Percentiles rank a stretch among this genome's conserved stretches.
Evolutionary conservation across 177 flowering plant genomes (phyloP).

Genomic region (Tripterygium wilfordii): DNA sequence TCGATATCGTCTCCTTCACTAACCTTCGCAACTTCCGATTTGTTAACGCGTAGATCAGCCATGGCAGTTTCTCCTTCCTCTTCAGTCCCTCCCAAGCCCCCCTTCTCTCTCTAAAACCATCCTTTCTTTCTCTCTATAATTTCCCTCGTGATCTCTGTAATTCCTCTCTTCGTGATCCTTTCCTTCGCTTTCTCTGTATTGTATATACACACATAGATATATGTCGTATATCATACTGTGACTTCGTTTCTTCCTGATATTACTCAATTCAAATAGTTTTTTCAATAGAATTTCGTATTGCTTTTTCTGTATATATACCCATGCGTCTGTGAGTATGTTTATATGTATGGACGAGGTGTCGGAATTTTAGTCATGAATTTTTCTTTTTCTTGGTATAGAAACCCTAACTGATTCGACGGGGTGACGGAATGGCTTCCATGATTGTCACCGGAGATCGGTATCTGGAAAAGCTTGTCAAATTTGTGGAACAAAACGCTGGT

Average conservation of each 20-base stretch:
- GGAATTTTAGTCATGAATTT: background rate
- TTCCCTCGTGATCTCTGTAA: background rate
- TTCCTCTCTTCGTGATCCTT: background rate
- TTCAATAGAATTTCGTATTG: too few relatives aligned
- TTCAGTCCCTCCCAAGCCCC: slow-evolving; percentile 18
- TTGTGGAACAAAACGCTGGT: slow-evolving; percentile 66
- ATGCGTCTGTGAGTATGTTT: too few relatives aligned
- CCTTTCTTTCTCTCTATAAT: background rate
- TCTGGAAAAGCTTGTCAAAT: slow-evolving; percentile 62
- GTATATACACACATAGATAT: too few relatives aligned
- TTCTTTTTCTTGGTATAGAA: background rate
- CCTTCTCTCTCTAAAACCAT: slow-evolving; percentile 11
- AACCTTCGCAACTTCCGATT: background rate
- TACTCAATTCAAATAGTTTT: too few relatives aligned
- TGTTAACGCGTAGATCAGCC: background rate
- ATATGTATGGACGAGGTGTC: background rate
- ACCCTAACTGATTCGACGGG: slow-evolving; percentile 6
- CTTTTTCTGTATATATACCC: too few relatives aligned
- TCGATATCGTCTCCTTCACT: background rate
- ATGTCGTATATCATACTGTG: too few relatives aligned
- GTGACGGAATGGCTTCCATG: slow-evolving; percentile 44
- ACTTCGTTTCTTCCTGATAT: too few relatives aligned
- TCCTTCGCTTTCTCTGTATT: slow-evolving; percentile 1
- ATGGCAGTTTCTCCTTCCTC: slow-evolving; percentile 21
- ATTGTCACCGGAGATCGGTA: slow-evolving; percentile 91